Evolutionary conservation across 768 basidiomycete genomes (phyloP), one percentile per base, ranked within the genome.

Genomic region (Pleurotus eryngii): DNA sequence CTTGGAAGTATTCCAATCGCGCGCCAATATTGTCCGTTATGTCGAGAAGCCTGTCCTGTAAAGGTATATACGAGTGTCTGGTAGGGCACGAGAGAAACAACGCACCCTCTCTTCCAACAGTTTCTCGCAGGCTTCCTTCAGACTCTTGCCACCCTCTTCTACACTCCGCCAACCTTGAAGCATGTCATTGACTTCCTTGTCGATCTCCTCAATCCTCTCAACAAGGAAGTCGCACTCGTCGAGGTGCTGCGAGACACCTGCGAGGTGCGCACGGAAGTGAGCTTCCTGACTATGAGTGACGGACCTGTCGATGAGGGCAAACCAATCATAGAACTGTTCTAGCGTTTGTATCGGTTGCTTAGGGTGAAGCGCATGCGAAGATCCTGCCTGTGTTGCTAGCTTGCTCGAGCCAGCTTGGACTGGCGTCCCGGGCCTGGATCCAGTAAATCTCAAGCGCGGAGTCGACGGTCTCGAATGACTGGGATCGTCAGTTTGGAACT

Each of bases 301-400:
- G 2, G 90, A 89, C 14, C 89, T 81, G 61, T 97, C 95, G 54
- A 99, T 86, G 40, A 90, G 79, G 3, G 92, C 80, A 70, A 95
- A 96, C 89, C 95, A 97, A 73, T 98, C 96, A 67, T 95, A 93
- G 72, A 99, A 96, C 63, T 98, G 94, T 64, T 98, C 93, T 1
- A 95, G 89, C 0, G 94, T 96, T 60, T 89, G 83, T 39, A 98
- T 86, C 4, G 91, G 87, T 40, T 85, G 81, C 49, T 81, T 82
- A 2, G 92, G 90, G 65, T 90, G 87, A 14, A 92, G 73, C 0
- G 85, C 79, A 65, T 89, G 83, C 6, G 72, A 48, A 18, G 35
- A 22, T 26, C 46, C 46, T 20, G 45, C 20, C 8, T 56, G 24
- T 4, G 48, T 30, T 3, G 48, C 22, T 17, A 46, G 58, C 35